Percentiles rank a stretch among this genome's conserved stretches.
phyloP scores from a whole-genome alignment of 345 rosid genomes.

The Combretum micranthum region DNA sequence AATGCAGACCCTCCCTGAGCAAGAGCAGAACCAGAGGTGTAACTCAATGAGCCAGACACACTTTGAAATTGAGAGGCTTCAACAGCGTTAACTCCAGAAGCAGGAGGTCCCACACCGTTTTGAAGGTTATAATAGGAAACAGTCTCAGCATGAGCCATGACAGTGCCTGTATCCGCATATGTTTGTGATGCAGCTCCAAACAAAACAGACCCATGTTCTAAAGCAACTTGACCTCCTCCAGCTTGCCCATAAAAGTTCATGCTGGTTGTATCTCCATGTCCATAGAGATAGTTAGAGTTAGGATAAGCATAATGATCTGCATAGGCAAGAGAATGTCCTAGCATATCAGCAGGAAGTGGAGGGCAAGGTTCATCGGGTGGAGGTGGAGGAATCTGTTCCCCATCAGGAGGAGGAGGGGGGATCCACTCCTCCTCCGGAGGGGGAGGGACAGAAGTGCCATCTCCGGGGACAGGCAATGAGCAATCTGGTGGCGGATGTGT shows the following conservation, averaged over 20 bases:
- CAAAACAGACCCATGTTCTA: slow-evolving; percentile 46
- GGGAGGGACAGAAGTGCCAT: slow-evolving; percentile 37
- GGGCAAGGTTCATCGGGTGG: slow-evolving; percentile 72
- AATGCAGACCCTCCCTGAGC: slow-evolving; percentile 14
- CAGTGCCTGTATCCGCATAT: slow-evolving; percentile 43
- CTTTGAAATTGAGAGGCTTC: slow-evolving; percentile 35
- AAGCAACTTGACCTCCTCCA: slow-evolving; percentile 56
- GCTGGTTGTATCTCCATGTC: slow-evolving; percentile 29
- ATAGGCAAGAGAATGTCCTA: slow-evolving; percentile 40
- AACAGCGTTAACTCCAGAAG: slow-evolving; percentile 26
- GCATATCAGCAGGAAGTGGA: slow-evolving; percentile 33
- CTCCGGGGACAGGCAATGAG: slow-evolving; percentile 15
- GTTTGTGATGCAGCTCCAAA: slow-evolving; percentile 51
- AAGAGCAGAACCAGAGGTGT: slow-evolving; percentile 21
- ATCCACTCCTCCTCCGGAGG: slow-evolving; percentile 85
- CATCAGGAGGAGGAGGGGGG: slow-evolving; percentile 90
- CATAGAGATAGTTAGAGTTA: slow-evolving; percentile 47
- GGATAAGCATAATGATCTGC: slow-evolving; percentile 50
- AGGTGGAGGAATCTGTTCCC: slow-evolving; percentile 73
- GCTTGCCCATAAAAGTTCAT: slow-evolving; percentile 54
- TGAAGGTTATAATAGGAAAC: slow-evolving; percentile 51
- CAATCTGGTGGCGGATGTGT: slow-evolving; percentile 29
- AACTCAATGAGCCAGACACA: slow-evolving; percentile 31
- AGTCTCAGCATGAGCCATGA: slow-evolving; percentile 38
- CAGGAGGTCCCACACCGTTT: slow-evolving; percentile 36